phyloP scores from a whole-genome alignment of 2,329 filamentous ascomycete species.

The Aspergillus puulaauensis region DNA sequence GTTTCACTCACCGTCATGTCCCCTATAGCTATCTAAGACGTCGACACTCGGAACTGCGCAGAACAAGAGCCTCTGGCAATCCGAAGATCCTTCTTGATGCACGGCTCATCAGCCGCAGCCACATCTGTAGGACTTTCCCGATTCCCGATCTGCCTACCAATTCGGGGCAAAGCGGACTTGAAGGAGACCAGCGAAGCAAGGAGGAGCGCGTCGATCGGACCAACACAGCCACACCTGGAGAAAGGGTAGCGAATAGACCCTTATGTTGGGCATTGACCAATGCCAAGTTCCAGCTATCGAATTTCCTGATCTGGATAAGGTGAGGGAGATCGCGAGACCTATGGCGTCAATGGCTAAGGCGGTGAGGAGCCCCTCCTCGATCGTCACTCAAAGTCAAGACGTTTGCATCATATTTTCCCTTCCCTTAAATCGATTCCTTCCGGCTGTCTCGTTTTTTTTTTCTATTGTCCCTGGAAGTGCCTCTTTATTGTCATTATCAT shows the following conservation, averaged over 20 bases:
- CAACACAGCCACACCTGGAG: neutral
- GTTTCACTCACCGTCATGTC: no score
- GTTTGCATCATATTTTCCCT: slow-evolving; percentile 1
- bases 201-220: neutral
- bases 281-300: neutral
- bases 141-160: neutral
- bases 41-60: no score
- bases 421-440: neutral
- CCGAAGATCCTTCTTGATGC: neutral
- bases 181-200: neutral
- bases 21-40: no score
- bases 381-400: neutral
- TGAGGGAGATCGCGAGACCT: neutral
- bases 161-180: neutral
- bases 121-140: neutral
- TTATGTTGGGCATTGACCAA: neutral
- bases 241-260: neutral
- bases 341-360: slow-evolving; percentile 6
- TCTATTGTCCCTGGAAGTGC: neutral
- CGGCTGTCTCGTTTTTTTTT: neutral
- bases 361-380: slow-evolving; percentile 6
- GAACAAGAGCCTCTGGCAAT: neutral
- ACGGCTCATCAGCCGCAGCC: neutral
- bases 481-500: no score
- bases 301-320: neutral